phyloP scores from a whole-genome alignment of 345 rosid species.

The Syzygium grande region DNA sequence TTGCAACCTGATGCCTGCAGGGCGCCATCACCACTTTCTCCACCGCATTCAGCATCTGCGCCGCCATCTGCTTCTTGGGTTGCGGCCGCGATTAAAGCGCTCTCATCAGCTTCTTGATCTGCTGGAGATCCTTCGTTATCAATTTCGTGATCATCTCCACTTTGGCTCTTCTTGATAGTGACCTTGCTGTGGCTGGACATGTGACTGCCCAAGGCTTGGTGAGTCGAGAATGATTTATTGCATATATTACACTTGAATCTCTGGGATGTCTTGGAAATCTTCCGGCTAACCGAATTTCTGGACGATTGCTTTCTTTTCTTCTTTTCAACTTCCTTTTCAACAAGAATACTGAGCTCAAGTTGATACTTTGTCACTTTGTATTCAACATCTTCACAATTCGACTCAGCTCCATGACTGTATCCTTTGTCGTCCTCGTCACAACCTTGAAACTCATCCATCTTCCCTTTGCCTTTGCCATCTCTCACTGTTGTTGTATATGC shows the following conservation, averaged over 20 bases:
- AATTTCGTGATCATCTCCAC: background rate
- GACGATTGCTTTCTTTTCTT: background rate
- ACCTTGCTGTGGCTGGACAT: conserved; percentile 42
- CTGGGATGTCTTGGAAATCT: background rate
- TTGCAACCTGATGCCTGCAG: background rate
- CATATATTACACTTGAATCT: conserved; percentile 1
- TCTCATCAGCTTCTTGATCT: background rate
- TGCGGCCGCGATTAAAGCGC: rapidly evolving
- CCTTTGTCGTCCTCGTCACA: background rate
- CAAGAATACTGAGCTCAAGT: background rate
- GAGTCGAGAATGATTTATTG: conserved; percentile 30
- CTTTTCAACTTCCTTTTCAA: background rate
- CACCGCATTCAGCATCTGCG: background rate
- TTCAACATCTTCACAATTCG: background rate
- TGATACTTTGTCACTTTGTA: background rate
- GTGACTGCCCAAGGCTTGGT: conserved; percentile 53
- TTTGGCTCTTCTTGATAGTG: conserved; percentile 2
- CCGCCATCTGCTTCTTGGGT: background rate
- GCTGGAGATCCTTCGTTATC: background rate
- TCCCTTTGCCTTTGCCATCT: background rate
- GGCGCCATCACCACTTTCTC: background rate
- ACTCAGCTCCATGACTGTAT: background rate
- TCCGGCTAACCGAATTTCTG: background rate
- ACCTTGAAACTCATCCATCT: background rate
- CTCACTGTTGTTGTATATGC: background rate